Evolutionary conservation across 106 monocot species (phyloP), one percentile per base, ranked within the genome.

Genomic region (Agapanthus africanus): DNA sequence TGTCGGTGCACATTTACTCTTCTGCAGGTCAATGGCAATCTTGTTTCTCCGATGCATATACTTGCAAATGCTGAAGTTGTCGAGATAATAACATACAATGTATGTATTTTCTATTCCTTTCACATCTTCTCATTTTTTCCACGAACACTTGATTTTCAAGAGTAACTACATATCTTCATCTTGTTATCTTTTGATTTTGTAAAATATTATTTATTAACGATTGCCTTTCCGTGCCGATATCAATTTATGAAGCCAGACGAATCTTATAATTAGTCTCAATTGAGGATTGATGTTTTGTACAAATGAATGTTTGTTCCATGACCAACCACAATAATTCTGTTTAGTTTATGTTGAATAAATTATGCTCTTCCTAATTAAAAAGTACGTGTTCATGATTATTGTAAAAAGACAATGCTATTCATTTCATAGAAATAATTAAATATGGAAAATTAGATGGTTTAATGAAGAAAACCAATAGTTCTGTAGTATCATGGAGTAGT

Each of bases 61-160:
- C 82, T 97, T 40, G 78, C 81, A 74, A 97, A 97, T 82, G 97
- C 97, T 59, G 97, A 97, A 97, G 97, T 97, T 49, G 97, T 97
- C 39, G 97, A 97, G 80, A 88, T 97, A 76, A 81, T 97, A 33
- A 92, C 89, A 22, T 92, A 88, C 71, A 76, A 89, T 74, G 97
- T 92, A 40, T 77, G 92, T 84, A 63, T 46, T 37, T 82, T 47
- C 65, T 21, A n/a, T 65, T n/a, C 30, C 9, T 54, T 19, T n/a
- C n/a, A n/a, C n/a, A n/a, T n/a, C n/a, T n/a, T n/a, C n/a, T n/a
- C n/a, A n/a, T n/a, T n/a, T n/a, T n/a, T n/a, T n/a, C n/a, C n/a
- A n/a, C n/a, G n/a, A n/a, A n/a, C n/a, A n/a, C n/a, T n/a, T n/a
- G n/a, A n/a, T n/a, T n/a, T 34, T 33, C n/a, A 6, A 7, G 25